phyloP scores from a whole-genome alignment of 345 rosid species.

The Turritis glabra region DNA sequence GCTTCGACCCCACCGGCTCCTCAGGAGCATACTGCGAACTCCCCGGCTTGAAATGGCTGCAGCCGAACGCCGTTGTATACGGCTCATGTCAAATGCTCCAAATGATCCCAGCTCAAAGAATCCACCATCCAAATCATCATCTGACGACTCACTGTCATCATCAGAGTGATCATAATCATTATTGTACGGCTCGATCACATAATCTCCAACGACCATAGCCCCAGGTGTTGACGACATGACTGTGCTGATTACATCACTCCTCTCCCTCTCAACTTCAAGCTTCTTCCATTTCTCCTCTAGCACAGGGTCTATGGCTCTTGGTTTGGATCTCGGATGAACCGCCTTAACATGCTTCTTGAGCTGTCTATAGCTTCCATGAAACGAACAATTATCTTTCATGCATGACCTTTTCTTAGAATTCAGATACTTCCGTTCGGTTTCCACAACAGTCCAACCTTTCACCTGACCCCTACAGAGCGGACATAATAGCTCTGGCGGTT shows the following conservation, averaged over 20 bases:
- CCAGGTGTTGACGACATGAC: conserved; percentile 73
- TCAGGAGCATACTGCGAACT: conserved; percentile 41
- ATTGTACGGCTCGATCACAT: conserved; percentile 74
- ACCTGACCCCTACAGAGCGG: conserved; percentile 92
- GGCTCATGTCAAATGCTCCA: conserved; percentile 37
- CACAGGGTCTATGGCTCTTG: conserved; percentile 81
- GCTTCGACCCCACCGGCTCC: conserved; percentile 45
- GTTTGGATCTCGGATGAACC: conserved; percentile 71
- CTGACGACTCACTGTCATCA: conserved; percentile 53
- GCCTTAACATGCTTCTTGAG: conserved; percentile 73
- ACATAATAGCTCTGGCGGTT: conserved; percentile 66
- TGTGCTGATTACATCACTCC: conserved; percentile 70
- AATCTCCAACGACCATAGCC: conserved; percentile 79
- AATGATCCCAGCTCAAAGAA: conserved; percentile 42
- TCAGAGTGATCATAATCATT: conserved; percentile 28
- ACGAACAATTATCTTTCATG: conserved; percentile 71
- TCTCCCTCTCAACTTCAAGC: conserved; percentile 66
- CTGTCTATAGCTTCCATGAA: conserved; percentile 62
- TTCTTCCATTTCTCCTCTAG: conserved; percentile 78
- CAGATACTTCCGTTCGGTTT: conserved; percentile 61
- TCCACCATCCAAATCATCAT: conserved; percentile 56
- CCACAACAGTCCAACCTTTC: conserved; percentile 88
- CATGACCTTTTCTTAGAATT: conserved; percentile 70
- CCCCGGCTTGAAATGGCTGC: conserved; percentile 39
- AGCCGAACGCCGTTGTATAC: conserved; percentile 38